phyloP scores from a whole-genome alignment of 495 filamentous ascomycete genomes.

The Neurospora sp. region DNA sequence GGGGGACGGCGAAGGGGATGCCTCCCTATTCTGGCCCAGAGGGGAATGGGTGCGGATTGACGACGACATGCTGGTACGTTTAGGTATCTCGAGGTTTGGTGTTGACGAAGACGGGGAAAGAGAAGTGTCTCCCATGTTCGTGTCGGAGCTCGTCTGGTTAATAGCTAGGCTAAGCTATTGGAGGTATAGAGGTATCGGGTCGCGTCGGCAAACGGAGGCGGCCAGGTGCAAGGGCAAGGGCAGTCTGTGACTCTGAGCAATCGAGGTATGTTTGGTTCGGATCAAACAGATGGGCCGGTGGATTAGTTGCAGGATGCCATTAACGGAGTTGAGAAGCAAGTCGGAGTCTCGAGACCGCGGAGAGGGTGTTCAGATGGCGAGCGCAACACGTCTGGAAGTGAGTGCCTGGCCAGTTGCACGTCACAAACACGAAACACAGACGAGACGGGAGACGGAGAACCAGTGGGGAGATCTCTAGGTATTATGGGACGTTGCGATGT shows the following conservation, averaged over 20 bases:
- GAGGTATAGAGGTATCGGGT: not conserved
- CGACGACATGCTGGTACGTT: conserved; percentile 18
- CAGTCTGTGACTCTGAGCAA: not conserved
- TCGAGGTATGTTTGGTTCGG: not conserved
- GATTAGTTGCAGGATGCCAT: not conserved
- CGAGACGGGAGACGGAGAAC: not conserved
- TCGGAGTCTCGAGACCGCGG: not conserved
- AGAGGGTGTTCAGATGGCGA: not conserved
- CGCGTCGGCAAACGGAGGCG: not conserved
- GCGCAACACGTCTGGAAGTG: not conserved
- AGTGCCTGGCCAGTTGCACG: not conserved
- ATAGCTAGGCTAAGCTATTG: not conserved
- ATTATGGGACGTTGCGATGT: not conserved
- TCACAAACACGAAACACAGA: not conserved
- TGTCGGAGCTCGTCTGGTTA: not conserved
- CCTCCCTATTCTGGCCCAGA: conserved; percentile 14
- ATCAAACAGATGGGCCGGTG: not conserved
- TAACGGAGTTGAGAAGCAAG: not conserved
- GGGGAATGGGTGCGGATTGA: conserved; percentile 33
- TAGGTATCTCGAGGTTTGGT: conserved; percentile 5
- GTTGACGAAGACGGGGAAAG: conserved; percentile 13
- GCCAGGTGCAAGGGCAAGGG: not conserved
- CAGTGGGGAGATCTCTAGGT: not conserved
- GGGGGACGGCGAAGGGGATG: conserved; percentile 43
- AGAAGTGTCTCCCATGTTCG: not conserved